Evolutionary conservation across 1,139 yeast species (phyloP).

Genomic region (Lizanozyma gosingica): DNA sequence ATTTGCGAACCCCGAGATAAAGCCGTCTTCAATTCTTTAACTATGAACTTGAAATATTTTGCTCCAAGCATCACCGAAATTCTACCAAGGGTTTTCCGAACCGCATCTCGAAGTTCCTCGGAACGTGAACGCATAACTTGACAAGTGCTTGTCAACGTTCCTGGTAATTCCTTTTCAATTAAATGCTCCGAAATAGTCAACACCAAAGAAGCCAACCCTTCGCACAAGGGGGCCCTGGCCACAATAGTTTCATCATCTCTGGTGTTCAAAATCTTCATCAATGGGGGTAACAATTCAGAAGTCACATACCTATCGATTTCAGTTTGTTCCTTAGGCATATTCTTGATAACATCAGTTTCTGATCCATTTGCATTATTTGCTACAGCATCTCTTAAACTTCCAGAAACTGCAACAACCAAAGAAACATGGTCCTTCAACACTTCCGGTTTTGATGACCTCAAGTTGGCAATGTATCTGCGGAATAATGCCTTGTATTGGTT

Average conservation of each 20-base stretch:
- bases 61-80: conserved; percentile 65
- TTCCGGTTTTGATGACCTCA: conserved; percentile 40
- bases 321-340: conserved; percentile 25
- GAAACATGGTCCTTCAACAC: conserved; percentile 51
- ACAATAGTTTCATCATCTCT: conserved; percentile 76
- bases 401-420: conserved; percentile 56
- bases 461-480: conserved; percentile 56
- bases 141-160: conserved; percentile 73
- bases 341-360: conserved; percentile 15
- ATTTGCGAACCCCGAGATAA: conserved; percentile 86
- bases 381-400: conserved; percentile 33
- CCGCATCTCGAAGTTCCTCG: conserved; percentile 82
- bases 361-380: conserved; percentile 5
- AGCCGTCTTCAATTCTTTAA: conserved; percentile 72
- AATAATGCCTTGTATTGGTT: conserved; percentile 72
- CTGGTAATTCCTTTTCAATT: conserved; percentile 60
- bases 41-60: conserved; percentile 59
- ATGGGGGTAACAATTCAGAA: conserved; percentile 52
- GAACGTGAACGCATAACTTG: conserved; percentile 82
- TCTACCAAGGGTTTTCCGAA: conserved; percentile 66
- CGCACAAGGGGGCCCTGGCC: conserved; percentile 70
- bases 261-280: conserved; percentile 48
- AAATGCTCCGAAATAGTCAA: conserved; percentile 53
- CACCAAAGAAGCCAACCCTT: conserved; percentile 67
- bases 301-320: conserved; percentile 47